phyloP scores from a whole-genome alignment of 75 land plant species.

The Azolla pinnata region DNA sequence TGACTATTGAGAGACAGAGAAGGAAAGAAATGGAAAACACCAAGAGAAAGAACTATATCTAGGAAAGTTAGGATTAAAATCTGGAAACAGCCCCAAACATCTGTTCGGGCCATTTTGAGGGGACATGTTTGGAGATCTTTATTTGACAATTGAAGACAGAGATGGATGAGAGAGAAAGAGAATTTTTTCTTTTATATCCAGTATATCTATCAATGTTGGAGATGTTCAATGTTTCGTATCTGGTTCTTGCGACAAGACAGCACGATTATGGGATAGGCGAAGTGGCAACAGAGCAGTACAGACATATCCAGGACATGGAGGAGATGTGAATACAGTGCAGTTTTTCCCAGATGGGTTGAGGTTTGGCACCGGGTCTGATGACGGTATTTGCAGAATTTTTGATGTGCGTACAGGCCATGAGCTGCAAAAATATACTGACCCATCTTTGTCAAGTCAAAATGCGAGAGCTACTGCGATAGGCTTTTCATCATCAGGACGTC shows the following conservation, averaged over 20 bases:
- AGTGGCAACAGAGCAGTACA: conserved; percentile 64
- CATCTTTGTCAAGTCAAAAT: conserved; percentile 19
- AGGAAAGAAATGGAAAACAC: no score
- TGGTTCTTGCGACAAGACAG: conserved; percentile 94
- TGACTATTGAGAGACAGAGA: no score
- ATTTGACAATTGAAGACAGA: no score
- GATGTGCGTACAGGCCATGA: conserved; percentile 93
- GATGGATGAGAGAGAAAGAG: no score
- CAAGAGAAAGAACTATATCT: no score
- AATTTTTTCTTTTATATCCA: conserved; percentile 20
- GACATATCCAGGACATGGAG: conserved; percentile 84
- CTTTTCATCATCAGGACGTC: conserved; percentile 88
- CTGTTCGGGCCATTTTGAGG: no score
- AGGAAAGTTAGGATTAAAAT: no score
- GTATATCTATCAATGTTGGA: conserved; percentile 67
- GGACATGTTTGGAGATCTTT: no score
- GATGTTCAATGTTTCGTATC: conserved; percentile 77
- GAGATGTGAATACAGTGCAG: conserved; percentile 83
- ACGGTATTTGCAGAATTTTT: conserved; percentile 81
- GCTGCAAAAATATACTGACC: conserved; percentile 49
- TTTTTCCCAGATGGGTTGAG: conserved; percentile 89
- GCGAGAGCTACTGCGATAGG: conserved; percentile 73
- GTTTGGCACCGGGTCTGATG: conserved; percentile 95
- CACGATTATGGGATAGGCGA: conserved; percentile 85
- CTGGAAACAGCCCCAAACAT: no score